Evolutionary conservation across 148 eudicot species (phyloP), one percentile per base, ranked within the genome.

Genomic region (Chenopodium berlandieri): DNA sequence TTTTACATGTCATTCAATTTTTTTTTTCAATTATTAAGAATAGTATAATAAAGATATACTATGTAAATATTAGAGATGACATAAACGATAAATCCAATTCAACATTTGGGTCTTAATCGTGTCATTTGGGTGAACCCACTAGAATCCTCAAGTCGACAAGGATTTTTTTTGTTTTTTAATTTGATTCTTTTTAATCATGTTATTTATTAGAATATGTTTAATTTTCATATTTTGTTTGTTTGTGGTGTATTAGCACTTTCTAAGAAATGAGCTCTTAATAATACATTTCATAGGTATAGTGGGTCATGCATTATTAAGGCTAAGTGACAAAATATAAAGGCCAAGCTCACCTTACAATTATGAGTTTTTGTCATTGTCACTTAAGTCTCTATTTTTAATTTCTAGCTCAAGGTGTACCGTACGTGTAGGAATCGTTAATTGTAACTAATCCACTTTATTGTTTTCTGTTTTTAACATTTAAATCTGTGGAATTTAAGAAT

Each of bases 1-100:
- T 25, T 31, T 76, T 76, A 76, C 67, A 70, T 81, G 83, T 81
- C 73, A 27, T 7, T 31, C 44, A 40, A 31, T 31, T 1, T 31
- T 4, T 40, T 40, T 37, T 40, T 40, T 40, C 44, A 40, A 40
- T 40, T 40, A 4, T 50, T 2, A 9, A 50, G 0, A 50, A 50
- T 2, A 50, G 4, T 10, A 40, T 50, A 48, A 48, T 9, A 50
- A 9, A 50, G 22, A 56, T 14, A 56, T 56, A 31, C 32, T 31
- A 31, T 2, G 32, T 31, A 19, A 56, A 56, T 56, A 14, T 56
- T 14, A 14, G 52, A 31, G 50, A 67, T 23, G n/a, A 6, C 16
- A 75, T 12, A 50, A 4, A 1, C 25, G 40, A 75, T 12, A 50
- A 4, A 1, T 50, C 63, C 16, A 48, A 47, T 5, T 47, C 16